Conservation (phyloP, 2,329 filamentous ascomycete genomes). For the Periconia macrospinosa region DNA sequence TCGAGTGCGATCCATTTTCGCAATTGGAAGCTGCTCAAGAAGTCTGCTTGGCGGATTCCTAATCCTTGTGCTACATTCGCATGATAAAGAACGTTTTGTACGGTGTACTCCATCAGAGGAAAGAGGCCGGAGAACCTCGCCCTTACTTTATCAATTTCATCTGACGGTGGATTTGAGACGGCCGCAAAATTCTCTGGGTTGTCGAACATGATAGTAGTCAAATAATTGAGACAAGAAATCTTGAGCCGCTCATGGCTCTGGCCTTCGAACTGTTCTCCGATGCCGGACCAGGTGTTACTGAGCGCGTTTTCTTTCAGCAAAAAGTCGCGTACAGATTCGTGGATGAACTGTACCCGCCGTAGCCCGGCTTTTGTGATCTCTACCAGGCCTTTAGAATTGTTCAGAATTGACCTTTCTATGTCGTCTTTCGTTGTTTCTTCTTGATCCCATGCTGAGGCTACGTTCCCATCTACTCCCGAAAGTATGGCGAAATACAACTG, state of each 20-base stretch:
- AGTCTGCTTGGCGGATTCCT: constrained; percentile 14
- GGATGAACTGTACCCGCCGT: constrained; percentile 30
- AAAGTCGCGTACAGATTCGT: constrained; percentile 38
- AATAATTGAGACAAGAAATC: constrained; percentile 46
- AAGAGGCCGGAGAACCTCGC: constrained; percentile 30
- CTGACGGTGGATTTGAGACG: background rate
- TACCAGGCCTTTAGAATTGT: constrained; percentile 18
- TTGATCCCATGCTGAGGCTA: constrained; percentile 27
- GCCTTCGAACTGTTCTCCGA: constrained; percentile 30
- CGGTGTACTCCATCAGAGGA: constrained; percentile 53
- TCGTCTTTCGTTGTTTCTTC: constrained; percentile 10
- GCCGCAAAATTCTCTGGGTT: constrained; percentile 2
- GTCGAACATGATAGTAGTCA: constrained; percentile 27
- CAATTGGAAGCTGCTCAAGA: constrained; percentile 21
- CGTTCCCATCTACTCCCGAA: constrained; percentile 5
- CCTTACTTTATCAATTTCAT: too few relatives aligned
- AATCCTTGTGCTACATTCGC: constrained; percentile 38
- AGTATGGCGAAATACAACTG: constrained; percentile 13
- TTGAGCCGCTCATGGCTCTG: constrained; percentile 49
- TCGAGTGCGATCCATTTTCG: constrained; percentile 26
- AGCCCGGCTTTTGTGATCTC: constrained; percentile 14
- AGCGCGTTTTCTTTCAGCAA: constrained; percentile 40
- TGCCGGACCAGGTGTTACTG: constrained; percentile 31
- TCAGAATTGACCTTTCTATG: constrained; percentile 15
- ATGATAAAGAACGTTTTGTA: constrained; percentile 46